Base-by-base conservation (phyloP, 169 alveolate genomes). In the Cryptosporidium baileyi region DNA sequence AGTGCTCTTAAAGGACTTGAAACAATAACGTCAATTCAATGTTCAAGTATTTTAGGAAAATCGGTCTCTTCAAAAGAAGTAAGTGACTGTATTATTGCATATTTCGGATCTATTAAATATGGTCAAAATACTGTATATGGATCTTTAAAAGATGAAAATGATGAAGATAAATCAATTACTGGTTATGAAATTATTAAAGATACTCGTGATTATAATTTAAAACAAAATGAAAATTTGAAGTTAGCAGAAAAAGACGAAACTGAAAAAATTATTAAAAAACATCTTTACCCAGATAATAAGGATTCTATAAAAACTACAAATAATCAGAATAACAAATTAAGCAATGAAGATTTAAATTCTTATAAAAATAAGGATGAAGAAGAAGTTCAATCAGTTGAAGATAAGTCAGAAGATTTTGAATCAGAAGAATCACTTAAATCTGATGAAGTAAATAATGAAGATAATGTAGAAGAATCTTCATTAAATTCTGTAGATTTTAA, bases 41-140 rank as follows among this genome's bases (percentile, higher is more conserved):
- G 85, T 26, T 74, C 85, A 1, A 28, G 49, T 6, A 74, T 74
- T 22, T 44, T 74, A 4, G 38, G 26, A 5, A 38, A 24, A 44
- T 36, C 85, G 15, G 28, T 74, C 8, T 34, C 67, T 13, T 74
- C 85, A 17, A 74, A 9, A 1, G 85, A 74, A 11, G 85, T 74
- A n/a, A 54, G 40, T 13, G 67, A 74, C 17, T 74, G 85, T 54
- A 74, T 74, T 34, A 22, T 24, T 4, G 61, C 65, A 9, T 74
- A 74, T 24, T 40, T 74, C 24, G 74, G 67, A 2, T 74, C 85
- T 15, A 54, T 74, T 3, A 49, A 52, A 1, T 74, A 40, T 34
- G 85, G 67, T 0, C 85, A 74, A 54, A 54, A 74, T 57, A 74
- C 32, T 28, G 85, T 57, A 19, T 54, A 74, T 11, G 85, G 85